Evolutionary conservation across 1,139 yeast genomes (phyloP), one percentile per base, ranked within the genome.

Genomic region (Pneumocystis sp.): DNA sequence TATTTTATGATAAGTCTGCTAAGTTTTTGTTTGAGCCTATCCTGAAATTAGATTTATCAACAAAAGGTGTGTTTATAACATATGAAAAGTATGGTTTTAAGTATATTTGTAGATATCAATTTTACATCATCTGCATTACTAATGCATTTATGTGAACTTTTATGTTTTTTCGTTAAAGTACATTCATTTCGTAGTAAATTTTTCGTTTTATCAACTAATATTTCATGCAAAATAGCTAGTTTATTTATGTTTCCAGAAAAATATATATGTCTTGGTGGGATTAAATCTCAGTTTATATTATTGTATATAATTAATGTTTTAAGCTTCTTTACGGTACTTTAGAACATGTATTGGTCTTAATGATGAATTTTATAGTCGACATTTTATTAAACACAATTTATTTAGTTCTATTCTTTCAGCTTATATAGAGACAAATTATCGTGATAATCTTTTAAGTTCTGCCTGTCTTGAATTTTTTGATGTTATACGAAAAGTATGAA

Each of bases 381-480:
- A 83, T 70, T 79, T 90, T 64, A 79, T 87, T 31, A 76, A 82
- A n/a, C 76, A 82, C 65, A 79, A 83, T 65, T 74, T 87, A 1
- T 77, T 86, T 65, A 79, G 77, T 12, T 77, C 80, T 59, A 78
- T 85, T 57, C 80, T 87, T 68, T 73, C 74, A 0, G 77, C 84
- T 66, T 78, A 88, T 67, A 76, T 76, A 29, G 79, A 77, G n/a
- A 81, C 83, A 25, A 78, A 81, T 29, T 76, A 79, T 57, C 76
- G 77, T 61, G 84, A 86, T 72, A 87, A 85, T 71, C 77, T 91
- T 67, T 81, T 88, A 1, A 87, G 84, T 71, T 89, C 96, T 0
- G 81, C 95, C 2, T 82, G 95, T 69, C 78, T 90, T 65, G 93
- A 87, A 71, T 78, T 91, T 59, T 76, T 89, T 64, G 86, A 84